A percentile compares a stretch with the other conserved stretches of the same genome.
These are phyloP conservation scores for Asparagopsis taxiformis DNA, from an alignment of 31 red algal species.

Conservation along the genomic window DNA sequence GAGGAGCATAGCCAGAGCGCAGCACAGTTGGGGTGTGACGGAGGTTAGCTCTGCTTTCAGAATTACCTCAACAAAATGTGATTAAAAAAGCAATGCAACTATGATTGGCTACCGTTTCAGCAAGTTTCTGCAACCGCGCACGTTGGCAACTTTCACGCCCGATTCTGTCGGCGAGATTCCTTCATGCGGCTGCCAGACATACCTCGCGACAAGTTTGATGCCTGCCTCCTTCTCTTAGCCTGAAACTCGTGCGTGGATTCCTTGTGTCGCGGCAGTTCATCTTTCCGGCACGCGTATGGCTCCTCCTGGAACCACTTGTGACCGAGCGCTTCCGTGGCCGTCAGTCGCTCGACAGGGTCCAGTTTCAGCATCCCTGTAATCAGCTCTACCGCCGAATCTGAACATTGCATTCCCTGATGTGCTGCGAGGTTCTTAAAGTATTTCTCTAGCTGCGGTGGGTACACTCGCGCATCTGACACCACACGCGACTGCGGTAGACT, in stretches of 20 bases:
- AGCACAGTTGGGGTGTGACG: too few species aligned
- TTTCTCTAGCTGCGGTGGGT: slow-evolving; percentile 27
- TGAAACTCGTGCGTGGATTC: slow-evolving; percentile 66
- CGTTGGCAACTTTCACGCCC: too few species aligned
- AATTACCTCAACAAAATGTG: too few species aligned
- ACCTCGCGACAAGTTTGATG: too few species aligned
- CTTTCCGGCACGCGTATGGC: slow-evolving; percentile 56
- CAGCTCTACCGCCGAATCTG: slow-evolving; percentile 31
- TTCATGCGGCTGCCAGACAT: too few species aligned
- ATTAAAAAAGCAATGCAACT: too few species aligned
- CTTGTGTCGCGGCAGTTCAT: slow-evolving; percentile 39
- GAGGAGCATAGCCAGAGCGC: too few species aligned
- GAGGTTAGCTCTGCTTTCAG: too few species aligned
- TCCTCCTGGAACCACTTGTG: slow-evolving; percentile 81
- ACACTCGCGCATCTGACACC: slow-evolving; percentile 16
- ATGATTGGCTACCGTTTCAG: too few species aligned
- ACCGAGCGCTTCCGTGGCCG: slow-evolving; percentile 74
- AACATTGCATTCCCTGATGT: slow-evolving; percentile 5
- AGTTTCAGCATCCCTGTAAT: slow-evolving; percentile 53
- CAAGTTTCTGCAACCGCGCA: too few species aligned
- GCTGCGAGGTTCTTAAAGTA: slow-evolving; percentile 27
- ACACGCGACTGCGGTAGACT: slow-evolving; percentile 49
- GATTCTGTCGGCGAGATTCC: too few species aligned
- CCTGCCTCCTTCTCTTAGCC: slow-evolving; percentile 59
- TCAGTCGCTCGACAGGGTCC: slow-evolving; percentile 56